Base-by-base conservation (phyloP, 2,329 filamentous ascomycete species). In the Alternaria sp. region DNA sequence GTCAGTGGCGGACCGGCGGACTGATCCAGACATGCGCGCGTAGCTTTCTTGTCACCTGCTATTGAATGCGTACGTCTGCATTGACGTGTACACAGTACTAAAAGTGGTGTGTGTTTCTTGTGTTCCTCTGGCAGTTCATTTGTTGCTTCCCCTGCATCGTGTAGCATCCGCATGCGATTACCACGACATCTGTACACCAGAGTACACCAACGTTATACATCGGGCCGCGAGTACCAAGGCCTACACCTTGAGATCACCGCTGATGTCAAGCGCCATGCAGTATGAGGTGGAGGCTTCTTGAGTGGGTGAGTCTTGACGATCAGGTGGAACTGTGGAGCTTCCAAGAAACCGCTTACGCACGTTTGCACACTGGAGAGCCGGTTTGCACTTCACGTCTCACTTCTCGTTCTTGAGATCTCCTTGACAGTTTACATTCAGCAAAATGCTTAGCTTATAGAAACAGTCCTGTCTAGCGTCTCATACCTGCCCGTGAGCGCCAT, bases 241-340 rank as follows among this genome's bases (percentile, higher is more conserved):
- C 5, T 41, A 14, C 18, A 41, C 16, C 8, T 40, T n/a, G 8
- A 14, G 22, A 40, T 12, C 7, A 40, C 20, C 20, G 34, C 36
- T 52, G 20, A 18, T 38, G 49, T 52, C 36, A 41, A 43, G 36
- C 36, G 49, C 18, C 20, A 52, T 41, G 49, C 49, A 30, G 22
- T 16, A 22, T 52, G 36, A 52, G 22, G 36, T 52, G 49, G n/a
- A 41, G 36, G 36, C 22, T 25, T 43, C 16, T 52, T 41, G 49
- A 52, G 22, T 34, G 14, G 14, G 36, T 28, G 36, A 28, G 11
- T 22, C 10, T 40, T 22, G 49, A 22, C 22, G 25, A 52, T 52
- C 49, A 25, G 22, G 49, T 52, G 49, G 49, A 52, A 3, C 18
- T 12, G 41, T 16, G 40, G 40, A 43, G 40, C 40, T 14, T 16